These are phyloP conservation scores for Vicia faba DNA, from an alignment of 306 rosid species.

Conservation along the genomic window DNA sequence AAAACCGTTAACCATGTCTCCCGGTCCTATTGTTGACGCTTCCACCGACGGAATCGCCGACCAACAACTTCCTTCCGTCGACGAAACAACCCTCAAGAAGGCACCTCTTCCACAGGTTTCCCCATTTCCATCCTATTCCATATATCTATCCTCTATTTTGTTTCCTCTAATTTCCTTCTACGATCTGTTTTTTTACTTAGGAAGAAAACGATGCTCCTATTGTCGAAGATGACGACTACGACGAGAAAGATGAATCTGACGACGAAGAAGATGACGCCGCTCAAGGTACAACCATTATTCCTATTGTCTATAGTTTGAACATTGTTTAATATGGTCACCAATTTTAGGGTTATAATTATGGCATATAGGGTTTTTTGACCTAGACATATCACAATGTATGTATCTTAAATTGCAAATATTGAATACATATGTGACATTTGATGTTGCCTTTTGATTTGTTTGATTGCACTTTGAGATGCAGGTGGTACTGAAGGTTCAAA, in stretches of 20 bases:
- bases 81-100: conserved; percentile 45
- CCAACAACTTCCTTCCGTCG: conserved; percentile 42
- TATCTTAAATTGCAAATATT: not conserved
- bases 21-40: conserved; percentile 62
- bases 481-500: conserved; percentile 75
- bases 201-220: conserved; percentile 53
- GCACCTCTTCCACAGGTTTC: conserved; percentile 44
- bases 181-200: conserved; percentile 33
- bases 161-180: not conserved
- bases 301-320: not conserved
- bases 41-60: conserved; percentile 42
- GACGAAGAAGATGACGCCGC: conserved; percentile 58
- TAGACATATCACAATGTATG: conserved; percentile 2
- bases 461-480: conserved; percentile 38
- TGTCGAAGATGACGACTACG: conserved; percentile 65
- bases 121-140: not conserved
- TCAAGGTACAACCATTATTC: conserved; percentile 42
- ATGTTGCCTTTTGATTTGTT: not conserved
- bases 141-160: not conserved
- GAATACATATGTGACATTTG: not conserved
- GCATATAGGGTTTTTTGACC: not conserved
- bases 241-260: conserved; percentile 54
- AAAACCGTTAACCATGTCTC: conserved; percentile 55
- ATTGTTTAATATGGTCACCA: not conserved
- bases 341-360: not conserved